Conservation (phyloP, 306 rosid genomes). For the Geum urbanum region DNA sequence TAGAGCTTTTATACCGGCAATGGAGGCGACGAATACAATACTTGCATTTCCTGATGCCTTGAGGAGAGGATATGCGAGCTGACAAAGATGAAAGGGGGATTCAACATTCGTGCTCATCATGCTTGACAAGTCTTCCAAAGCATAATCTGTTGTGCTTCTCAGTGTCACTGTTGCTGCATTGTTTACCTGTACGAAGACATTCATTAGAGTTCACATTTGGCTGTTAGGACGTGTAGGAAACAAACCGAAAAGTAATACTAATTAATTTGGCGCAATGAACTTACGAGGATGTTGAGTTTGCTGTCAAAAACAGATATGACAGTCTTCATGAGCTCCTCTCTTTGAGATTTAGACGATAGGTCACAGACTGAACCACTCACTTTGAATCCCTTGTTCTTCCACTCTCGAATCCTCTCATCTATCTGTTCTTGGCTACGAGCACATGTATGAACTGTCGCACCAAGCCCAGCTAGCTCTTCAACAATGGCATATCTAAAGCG, state of each 20-base stretch:
- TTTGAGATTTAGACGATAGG: slow-evolving; percentile 20
- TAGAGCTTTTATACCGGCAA: slow-evolving; percentile 39
- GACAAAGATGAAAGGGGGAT: slow-evolving; percentile 36
- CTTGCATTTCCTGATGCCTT: slow-evolving; percentile 44
- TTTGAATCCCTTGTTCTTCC: slow-evolving; percentile 35
- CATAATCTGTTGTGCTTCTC: slow-evolving; percentile 9
- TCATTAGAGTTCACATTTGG: too few species aligned
- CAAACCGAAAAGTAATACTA: too few species aligned
- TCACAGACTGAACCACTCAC: slow-evolving; percentile 48
- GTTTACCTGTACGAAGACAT: slow-evolving; percentile 25
- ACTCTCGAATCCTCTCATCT: slow-evolving; percentile 29
- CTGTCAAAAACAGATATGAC: slow-evolving; percentile 38
- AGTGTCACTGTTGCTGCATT: slow-evolving; percentile 19
- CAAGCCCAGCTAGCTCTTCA: slow-evolving; percentile 48
- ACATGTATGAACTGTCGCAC: slow-evolving; percentile 43
- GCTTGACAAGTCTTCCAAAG: slow-evolving; percentile 25
- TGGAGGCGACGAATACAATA: slow-evolving; percentile 42
- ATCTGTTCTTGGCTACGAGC: slow-evolving; percentile 35
- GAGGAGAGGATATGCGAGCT: slow-evolving; percentile 40
- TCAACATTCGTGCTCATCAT: slow-evolving; percentile 37
- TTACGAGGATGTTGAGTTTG: slow-evolving; percentile 48
- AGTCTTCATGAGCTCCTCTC: slow-evolving; percentile 32
- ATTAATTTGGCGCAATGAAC: neutral
- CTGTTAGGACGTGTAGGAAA: too few species aligned
- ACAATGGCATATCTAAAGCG: slow-evolving; percentile 36